These are phyloP conservation scores for Penicillium griseofulvum DNA, from an alignment of 2,329 filamentous ascomycete species.

Conservation along the genomic window DNA sequence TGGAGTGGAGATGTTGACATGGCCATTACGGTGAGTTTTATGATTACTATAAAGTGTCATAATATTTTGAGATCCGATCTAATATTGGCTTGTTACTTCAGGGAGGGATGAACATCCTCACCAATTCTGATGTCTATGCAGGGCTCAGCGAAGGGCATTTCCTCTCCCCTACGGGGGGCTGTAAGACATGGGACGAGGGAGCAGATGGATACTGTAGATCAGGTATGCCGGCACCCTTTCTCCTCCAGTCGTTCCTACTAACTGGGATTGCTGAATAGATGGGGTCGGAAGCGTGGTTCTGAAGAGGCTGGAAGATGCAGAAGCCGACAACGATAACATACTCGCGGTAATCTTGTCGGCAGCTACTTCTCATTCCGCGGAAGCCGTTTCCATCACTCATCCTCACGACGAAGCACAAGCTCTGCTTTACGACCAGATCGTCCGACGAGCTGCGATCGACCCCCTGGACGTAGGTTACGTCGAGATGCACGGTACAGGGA, in stretches of 20 bases:
- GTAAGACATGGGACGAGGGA: slow-evolving; percentile 49
- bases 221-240: too few relatives aligned
- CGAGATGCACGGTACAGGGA: slow-evolving; percentile 45
- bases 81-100: too few relatives aligned
- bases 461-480: slow-evolving; percentile 40
- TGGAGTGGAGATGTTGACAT: slow-evolving; percentile 75
- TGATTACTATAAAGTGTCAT: too few relatives aligned
- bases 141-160: slow-evolving; percentile 59
- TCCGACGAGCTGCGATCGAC: slow-evolving; percentile 37
- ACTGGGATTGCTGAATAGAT: slow-evolving; percentile 41
- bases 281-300: slow-evolving; percentile 50
- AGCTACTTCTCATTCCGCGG: slow-evolving; percentile 45
- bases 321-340: slow-evolving; percentile 48
- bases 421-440: slow-evolving; percentile 37
- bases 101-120: slow-evolving; percentile 69
- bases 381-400: slow-evolving; percentile 47
- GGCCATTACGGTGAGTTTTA: slow-evolving; percentile 56
- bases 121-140: slow-evolving; percentile 74
- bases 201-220: slow-evolving; percentile 53
- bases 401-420: slow-evolving; percentile 42
- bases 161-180: slow-evolving; percentile 41
- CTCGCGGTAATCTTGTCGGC: slow-evolving; percentile 45
- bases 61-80: too few relatives aligned
- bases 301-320: slow-evolving; percentile 52
- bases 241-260: too few relatives aligned